These are phyloP conservation scores for Beauveria sp. DNA, from an alignment of 2,329 filamentous ascomycete species.

Conservation along the genomic window DNA sequence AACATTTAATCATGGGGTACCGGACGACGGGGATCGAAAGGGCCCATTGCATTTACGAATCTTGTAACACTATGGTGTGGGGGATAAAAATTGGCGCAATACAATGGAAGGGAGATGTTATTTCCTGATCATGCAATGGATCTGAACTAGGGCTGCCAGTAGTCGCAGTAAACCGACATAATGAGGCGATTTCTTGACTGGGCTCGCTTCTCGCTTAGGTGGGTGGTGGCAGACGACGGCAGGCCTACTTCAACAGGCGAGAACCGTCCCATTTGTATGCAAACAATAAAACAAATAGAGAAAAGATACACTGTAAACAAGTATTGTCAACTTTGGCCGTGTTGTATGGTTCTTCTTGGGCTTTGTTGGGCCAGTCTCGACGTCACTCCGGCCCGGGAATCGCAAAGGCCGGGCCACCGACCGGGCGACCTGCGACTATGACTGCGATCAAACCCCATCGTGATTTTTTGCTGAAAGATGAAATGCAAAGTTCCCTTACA, in stretches of 20 bases:
- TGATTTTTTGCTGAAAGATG: too few species aligned
- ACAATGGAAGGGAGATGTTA: constrained; percentile 8
- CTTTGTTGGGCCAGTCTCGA: background rate
- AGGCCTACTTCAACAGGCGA: background rate
- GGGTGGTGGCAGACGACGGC: constrained; percentile 6
- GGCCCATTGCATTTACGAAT: constrained; percentile 9
- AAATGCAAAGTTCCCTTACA: too few species aligned
- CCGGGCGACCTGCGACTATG: background rate
- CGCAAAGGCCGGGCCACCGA: background rate
- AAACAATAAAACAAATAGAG: constrained; percentile 8
- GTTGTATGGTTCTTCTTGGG: background rate
- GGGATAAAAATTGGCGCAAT: constrained; percentile 11
- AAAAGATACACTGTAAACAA: constrained; percentile 6
- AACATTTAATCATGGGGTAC: constrained; percentile 6
- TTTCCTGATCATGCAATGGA: constrained; percentile 5
- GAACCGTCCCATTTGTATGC: constrained; percentile 10
- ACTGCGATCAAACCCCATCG: too few species aligned
- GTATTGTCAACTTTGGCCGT: too few species aligned
- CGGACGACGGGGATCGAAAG: constrained; percentile 2
- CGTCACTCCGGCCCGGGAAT: background rate
- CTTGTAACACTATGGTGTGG: constrained; percentile 13
- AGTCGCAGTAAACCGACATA: background rate
- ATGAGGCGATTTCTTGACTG: background rate
- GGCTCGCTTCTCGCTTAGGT: background rate
- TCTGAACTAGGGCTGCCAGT: background rate